Evolutionary conservation across 2,329 filamentous ascomycete species (phyloP).

Genomic region (Claviceps capensis): DNA sequence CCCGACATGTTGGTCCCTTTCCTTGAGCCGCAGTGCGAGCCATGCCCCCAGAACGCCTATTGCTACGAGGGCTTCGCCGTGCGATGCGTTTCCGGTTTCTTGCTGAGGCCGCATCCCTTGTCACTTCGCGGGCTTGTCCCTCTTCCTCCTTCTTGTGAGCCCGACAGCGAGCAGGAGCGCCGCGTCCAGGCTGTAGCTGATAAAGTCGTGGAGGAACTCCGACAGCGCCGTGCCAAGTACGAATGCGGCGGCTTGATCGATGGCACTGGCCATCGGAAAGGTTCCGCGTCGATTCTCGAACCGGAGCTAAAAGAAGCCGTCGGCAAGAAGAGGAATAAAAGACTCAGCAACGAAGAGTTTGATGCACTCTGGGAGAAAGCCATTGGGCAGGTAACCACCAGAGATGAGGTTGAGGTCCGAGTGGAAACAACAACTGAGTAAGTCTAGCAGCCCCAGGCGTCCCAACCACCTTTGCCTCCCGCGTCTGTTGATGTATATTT

Average conservation of each 20-base stretch:
- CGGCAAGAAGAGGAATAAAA: conserved; percentile 61
- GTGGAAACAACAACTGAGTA: conserved; percentile 31
- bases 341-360: conserved; percentile 78
- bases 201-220: conserved; percentile 72
- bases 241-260: conserved; percentile 69
- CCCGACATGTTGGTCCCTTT: conserved; percentile 60
- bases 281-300: conserved; percentile 48
- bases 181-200: conserved; percentile 80
- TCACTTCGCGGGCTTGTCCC: conserved; percentile 70
- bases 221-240: conserved; percentile 73
- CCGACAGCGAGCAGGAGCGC: conserved; percentile 83
- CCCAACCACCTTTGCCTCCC: neutral
- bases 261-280: conserved; percentile 43
- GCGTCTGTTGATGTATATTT: too few relatives aligned
- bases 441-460: conserved; percentile 24
- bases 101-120: conserved; percentile 72
- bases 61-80: conserved; percentile 70
- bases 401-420: conserved; percentile 42
- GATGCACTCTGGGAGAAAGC: conserved; percentile 73
- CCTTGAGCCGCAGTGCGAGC: conserved; percentile 71
- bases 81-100: conserved; percentile 74
- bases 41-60: conserved; percentile 78
- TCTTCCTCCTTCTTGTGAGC: conserved; percentile 81
- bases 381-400: conserved; percentile 53
- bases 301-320: conserved; percentile 67